phyloP scores from a whole-genome alignment of 2,329 filamentous ascomycete species.

The Exutisphaerella laricina region DNA sequence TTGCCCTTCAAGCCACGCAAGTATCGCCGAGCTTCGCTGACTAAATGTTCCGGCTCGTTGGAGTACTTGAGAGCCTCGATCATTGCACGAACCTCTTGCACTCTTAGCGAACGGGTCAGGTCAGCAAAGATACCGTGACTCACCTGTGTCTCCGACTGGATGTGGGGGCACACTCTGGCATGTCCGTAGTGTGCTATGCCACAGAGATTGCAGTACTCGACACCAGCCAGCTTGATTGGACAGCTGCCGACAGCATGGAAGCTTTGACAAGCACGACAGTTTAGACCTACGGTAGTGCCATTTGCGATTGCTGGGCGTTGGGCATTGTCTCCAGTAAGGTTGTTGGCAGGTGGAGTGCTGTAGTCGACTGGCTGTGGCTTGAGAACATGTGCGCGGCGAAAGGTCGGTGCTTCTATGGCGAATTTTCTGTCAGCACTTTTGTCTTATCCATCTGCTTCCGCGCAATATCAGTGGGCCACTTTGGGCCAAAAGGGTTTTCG shows the following conservation, averaged over 20 bases:
- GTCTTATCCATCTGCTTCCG: background rate
- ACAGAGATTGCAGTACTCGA: constrained; percentile 60
- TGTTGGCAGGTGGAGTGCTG: background rate
- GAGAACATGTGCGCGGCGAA: constrained; percentile 18
- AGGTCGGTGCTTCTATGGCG: constrained; percentile 13
- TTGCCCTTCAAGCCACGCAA: constrained; percentile 52
- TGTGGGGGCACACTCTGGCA: constrained; percentile 54
- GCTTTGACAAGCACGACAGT: constrained; percentile 51
- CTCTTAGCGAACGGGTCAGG: no score
- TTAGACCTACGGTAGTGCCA: constrained; percentile 15
- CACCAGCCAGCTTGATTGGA: constrained; percentile 53
- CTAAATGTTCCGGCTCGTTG: constrained; percentile 49
- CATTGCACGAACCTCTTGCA: constrained; percentile 55
- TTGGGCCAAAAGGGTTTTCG: no score
- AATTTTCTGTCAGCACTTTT: constrained; percentile 4
- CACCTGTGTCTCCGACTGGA: constrained; percentile 52
- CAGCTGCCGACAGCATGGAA: constrained; percentile 56
- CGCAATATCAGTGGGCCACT: background rate
- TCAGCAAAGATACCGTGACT: no score
- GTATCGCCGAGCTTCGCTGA: constrained; percentile 53
- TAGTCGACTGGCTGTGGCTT: constrained; percentile 1
- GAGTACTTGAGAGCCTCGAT: constrained; percentile 56
- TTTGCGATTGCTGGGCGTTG: background rate
- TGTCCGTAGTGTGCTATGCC: constrained; percentile 57
- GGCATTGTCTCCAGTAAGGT: background rate